Conservation (phyloP, 2,329 filamentous ascomycete species). For the Moelleriella libera region DNA sequence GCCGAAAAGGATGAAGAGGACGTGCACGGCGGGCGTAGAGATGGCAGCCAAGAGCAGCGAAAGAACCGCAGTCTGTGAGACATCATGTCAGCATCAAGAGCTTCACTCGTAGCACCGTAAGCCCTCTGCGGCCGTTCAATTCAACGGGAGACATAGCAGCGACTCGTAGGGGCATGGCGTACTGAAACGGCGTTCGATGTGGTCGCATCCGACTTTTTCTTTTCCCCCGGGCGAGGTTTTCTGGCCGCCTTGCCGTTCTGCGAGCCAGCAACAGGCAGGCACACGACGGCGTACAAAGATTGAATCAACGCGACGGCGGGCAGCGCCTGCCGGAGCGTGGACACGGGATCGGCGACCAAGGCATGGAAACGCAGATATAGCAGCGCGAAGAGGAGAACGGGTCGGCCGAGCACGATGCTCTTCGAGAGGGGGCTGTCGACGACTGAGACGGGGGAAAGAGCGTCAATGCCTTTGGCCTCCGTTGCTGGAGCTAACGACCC, state of each 20-base stretch:
- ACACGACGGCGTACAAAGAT: slow-evolving; percentile 43
- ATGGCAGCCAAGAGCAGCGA: slow-evolving; percentile 49
- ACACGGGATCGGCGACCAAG: slow-evolving; percentile 56
- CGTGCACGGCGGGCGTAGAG: slow-evolving; percentile 48
- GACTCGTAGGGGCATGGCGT: slow-evolving; percentile 10
- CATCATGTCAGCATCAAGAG: neutral
- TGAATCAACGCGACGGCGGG: slow-evolving; percentile 52
- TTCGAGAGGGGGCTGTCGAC: slow-evolving; percentile 22
- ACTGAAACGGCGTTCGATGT: slow-evolving; percentile 32
- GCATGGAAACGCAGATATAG: slow-evolving; percentile 49
- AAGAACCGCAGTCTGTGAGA: slow-evolving; percentile 27
- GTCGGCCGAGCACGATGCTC: slow-evolving; percentile 52
- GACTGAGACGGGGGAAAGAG: slow-evolving; percentile 22
- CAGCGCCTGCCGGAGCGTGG: slow-evolving; percentile 45
- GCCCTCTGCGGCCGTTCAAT: neutral
- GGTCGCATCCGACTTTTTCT: slow-evolving; percentile 34
- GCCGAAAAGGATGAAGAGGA: slow-evolving; percentile 72
- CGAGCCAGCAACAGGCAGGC: slow-evolving; percentile 47
- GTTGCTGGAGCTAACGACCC: slow-evolving; percentile 13
- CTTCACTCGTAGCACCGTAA: neutral
- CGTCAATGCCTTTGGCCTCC: slow-evolving; percentile 13
- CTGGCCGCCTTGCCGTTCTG: slow-evolving; percentile 22
- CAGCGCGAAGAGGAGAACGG: slow-evolving; percentile 48
- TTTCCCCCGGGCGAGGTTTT: slow-evolving; percentile 38
- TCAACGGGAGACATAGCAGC: neutral